A percentile compares a stretch with the other conserved stretches of the same genome.
Evolutionary conservation across 2,329 filamentous ascomycete genomes (phyloP).

Genomic region (Cercospora zeae-maydis): DNA sequence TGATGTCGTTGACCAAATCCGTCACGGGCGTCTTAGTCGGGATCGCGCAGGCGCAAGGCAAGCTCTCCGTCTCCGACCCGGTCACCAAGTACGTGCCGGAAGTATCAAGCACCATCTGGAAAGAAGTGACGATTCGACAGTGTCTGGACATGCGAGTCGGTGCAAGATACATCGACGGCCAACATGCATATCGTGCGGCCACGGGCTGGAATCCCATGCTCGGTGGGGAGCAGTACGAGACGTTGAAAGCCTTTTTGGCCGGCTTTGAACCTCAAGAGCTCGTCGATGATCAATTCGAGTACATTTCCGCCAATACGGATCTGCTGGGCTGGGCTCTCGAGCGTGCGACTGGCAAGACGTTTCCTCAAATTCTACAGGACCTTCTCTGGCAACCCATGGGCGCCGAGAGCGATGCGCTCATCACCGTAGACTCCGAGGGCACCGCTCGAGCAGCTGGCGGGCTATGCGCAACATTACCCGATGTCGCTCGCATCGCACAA

Average conservation of each 20-base stretch:
- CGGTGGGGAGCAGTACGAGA: conserved; percentile 14
- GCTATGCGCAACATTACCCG: conserved; percentile 23
- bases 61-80: conserved; percentile 18
- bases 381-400: conserved; percentile 29
- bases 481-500: conserved; percentile 25
- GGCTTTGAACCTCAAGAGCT: conserved; percentile 16
- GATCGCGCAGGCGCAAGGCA: conserved; percentile 22
- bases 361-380: conserved; percentile 21
- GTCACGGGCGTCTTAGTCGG: conserved; percentile 24
- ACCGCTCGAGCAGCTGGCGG: conserved; percentile 25
- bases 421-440: conserved; percentile 24
- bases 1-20: conserved; percentile 30
- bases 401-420: conserved; percentile 24
- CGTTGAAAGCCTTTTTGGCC: conserved; percentile 23
- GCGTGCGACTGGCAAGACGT: conserved; percentile 19
- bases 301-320: conserved; percentile 27
- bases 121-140: conserved; percentile 23
- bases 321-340: conserved; percentile 28
- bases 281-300: conserved; percentile 23
- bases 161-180: conserved; percentile 20
- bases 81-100: conserved; percentile 26
- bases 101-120: conserved; percentile 15
- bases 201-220: conserved; percentile 21
- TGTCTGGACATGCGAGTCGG: conserved; percentile 28
- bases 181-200: conserved; percentile 24